A percentile compares a stretch with the other conserved stretches of the same genome.
These are phyloP conservation scores for Fusarium sublunatum DNA, from an alignment of 2,329 filamentous ascomycete genomes.

Conservation along the genomic window DNA sequence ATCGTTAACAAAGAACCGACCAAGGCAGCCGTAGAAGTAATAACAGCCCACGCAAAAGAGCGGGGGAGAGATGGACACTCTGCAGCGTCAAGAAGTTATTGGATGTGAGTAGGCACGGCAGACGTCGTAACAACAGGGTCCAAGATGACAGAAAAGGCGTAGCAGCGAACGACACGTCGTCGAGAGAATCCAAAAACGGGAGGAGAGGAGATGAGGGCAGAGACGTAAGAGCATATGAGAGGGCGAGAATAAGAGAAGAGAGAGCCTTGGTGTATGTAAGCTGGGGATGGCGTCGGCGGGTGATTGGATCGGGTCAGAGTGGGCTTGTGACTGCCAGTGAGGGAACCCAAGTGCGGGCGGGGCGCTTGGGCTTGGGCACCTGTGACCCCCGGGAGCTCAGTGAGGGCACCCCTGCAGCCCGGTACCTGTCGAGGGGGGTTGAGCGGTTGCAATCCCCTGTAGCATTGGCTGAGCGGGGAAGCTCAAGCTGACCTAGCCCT, in stretches of 20 bases:
- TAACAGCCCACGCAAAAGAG: slow-evolving; percentile 38
- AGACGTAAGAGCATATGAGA: slow-evolving; percentile 31
- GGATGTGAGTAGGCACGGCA: slow-evolving; percentile 11
- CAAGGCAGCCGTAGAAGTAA: slow-evolving; percentile 31
- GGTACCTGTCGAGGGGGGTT: slow-evolving; percentile 25
- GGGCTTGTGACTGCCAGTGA: slow-evolving; percentile 37
- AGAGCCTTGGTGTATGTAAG: slow-evolving; percentile 18
- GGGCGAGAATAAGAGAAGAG: slow-evolving; percentile 23
- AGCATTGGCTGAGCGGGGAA: slow-evolving; percentile 21
- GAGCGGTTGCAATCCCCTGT: slow-evolving; percentile 28
- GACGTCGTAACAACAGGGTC: slow-evolving; percentile 21
- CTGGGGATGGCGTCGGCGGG: slow-evolving; percentile 33
- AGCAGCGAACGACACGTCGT: slow-evolving; percentile 44
- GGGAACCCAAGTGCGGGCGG: slow-evolving; percentile 16
- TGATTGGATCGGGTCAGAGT: slow-evolving; percentile 35
- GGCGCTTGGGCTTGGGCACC: slow-evolving; percentile 41
- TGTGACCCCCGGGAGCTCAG: slow-evolving; percentile 29
- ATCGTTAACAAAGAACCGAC: slow-evolving; percentile 26
- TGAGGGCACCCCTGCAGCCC: slow-evolving; percentile 22
- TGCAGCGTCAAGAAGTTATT: slow-evolving; percentile 17
- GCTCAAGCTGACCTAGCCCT: slow-evolving; percentile 26
- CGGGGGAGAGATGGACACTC: slow-evolving; percentile 29
- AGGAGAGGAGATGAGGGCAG: slow-evolving; percentile 28
- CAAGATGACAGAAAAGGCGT: slow-evolving; percentile 32
- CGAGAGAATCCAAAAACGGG: slow-evolving; percentile 39